A percentile compares a stretch with the other conserved stretches of the same genome.
These are phyloP conservation scores for Fennellomyces sp. DNA, from an alignment of 371 early-diverging fungal species.

Conservation along the genomic window DNA sequence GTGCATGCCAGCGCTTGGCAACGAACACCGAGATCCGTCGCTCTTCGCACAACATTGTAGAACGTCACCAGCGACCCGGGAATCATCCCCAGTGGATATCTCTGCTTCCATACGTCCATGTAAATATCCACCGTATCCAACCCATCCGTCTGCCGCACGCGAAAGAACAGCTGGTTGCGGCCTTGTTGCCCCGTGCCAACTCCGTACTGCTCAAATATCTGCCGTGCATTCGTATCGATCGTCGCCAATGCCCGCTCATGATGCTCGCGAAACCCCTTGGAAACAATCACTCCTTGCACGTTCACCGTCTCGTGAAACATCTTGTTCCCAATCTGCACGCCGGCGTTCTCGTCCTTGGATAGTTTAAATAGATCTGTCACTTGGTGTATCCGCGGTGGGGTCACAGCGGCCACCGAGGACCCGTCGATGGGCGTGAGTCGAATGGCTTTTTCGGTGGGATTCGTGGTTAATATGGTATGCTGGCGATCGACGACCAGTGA, in stretches of 20 bases:
- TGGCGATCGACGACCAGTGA: too few species aligned
- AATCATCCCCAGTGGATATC: slow-evolving; percentile 31
- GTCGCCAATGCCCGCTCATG: background rate
- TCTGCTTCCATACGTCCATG: slow-evolving; percentile 12
- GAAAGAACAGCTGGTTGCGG: slow-evolving; percentile 23
- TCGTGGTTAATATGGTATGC: too few species aligned
- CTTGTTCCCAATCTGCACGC: background rate
- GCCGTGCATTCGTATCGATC: background rate
- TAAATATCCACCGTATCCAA: slow-evolving; percentile 32
- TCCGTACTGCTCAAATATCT: slow-evolving; percentile 5
- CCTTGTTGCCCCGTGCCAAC: slow-evolving; percentile 27
- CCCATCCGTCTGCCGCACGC: slow-evolving; percentile 27
- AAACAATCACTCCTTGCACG: slow-evolving; percentile 24
- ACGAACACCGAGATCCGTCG: background rate
- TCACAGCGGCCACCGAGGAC: too few species aligned
- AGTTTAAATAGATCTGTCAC: too few species aligned
- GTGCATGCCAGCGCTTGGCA: slow-evolving; percentile 7
- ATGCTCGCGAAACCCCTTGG: slow-evolving; percentile 21
- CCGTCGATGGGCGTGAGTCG: too few species aligned
- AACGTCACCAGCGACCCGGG: slow-evolving; percentile 27
- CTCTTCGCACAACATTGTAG: slow-evolving; percentile 17
- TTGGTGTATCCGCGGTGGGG: too few species aligned
- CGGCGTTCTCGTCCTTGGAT: background rate
- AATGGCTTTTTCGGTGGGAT: too few species aligned
- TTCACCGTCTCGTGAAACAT: slow-evolving; percentile 6